Evolutionary conservation across 2,329 filamentous ascomycete genomes (phyloP).

Genomic region (Blastomyces parvus): DNA sequence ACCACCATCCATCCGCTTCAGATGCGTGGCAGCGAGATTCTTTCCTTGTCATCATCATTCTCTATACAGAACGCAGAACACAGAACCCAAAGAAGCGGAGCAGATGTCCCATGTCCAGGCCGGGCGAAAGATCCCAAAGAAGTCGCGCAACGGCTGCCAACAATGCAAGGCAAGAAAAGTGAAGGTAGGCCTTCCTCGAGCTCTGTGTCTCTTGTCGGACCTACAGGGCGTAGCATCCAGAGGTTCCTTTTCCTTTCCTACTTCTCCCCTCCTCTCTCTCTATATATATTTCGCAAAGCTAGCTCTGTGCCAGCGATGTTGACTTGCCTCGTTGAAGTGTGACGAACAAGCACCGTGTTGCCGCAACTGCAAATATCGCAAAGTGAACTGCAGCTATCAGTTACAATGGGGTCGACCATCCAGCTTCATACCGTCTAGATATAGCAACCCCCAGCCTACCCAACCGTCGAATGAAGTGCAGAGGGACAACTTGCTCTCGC

Average conservation of each 20-base stretch:
- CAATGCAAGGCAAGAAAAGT: slow-evolving; percentile 16
- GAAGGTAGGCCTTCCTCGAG: slow-evolving; percentile 10
- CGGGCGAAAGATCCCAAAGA: slow-evolving; percentile 4
- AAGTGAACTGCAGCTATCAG: slow-evolving; percentile 11
- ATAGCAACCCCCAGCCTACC: neutral
- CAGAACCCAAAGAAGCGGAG: neutral
- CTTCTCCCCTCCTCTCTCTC: no score
- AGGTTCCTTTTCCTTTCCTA: no score
- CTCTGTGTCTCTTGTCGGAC: neutral
- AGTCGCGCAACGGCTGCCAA: slow-evolving; percentile 15
- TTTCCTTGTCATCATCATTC: neutral
- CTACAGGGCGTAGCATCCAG: neutral
- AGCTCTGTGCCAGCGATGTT: neutral
- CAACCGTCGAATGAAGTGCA: neutral
- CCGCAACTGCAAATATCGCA: slow-evolving; percentile 13
- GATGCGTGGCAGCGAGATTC: neutral
- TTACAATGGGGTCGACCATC: neutral
- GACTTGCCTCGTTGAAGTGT: slow-evolving; percentile 9
- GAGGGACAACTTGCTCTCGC: neutral
- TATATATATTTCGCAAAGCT: neutral
- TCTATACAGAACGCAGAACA: neutral
- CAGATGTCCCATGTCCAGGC: neutral
- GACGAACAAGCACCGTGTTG: slow-evolving; percentile 16
- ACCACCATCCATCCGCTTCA: neutral
- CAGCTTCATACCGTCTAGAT: neutral